Evolutionary conservation across 2,329 filamentous ascomycete species (phyloP).

Genomic region (Fusarium siculi): DNA sequence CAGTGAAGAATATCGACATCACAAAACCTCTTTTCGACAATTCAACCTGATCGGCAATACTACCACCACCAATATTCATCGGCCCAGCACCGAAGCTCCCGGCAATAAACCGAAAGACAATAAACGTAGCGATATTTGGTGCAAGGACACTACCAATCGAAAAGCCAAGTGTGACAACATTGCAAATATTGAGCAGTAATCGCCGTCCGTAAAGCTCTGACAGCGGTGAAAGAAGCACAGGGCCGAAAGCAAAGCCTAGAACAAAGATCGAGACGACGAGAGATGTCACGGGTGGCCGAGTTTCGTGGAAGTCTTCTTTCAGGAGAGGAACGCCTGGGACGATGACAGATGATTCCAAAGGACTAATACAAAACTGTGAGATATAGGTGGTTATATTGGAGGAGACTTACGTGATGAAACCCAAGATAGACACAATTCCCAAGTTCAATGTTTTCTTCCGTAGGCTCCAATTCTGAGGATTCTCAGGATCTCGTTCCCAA

Average conservation of each 20-base stretch:
- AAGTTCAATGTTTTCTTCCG: neutral
- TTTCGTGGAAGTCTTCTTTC: constrained; percentile 10
- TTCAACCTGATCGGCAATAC: constrained; percentile 4
- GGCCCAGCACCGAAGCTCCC: constrained; percentile 9
- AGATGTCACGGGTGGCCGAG: constrained; percentile 21
- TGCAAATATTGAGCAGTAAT: constrained; percentile 11
- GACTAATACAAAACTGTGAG: neutral
- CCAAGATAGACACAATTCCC: neutral
- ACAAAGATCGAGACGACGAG: constrained; percentile 17
- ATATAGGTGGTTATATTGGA: fast-evolving
- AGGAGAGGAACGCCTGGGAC: constrained; percentile 13
- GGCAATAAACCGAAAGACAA: constrained; percentile 13
- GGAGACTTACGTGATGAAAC: constrained; percentile 3
- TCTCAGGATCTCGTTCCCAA: neutral
- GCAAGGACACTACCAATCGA: constrained; percentile 6
- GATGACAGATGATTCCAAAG: constrained; percentile 9
- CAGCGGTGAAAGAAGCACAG: neutral
- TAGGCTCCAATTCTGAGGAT: constrained; percentile 12
- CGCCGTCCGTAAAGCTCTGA: constrained; percentile 14
- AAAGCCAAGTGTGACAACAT: constrained; percentile 2
- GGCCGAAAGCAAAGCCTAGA: constrained; percentile 11
- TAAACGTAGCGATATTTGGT: neutral
- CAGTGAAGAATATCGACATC: constrained; percentile 23
- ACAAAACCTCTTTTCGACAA: neutral
- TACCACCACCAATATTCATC: constrained; percentile 13